Percentiles rank a stretch among this genome's conserved stretches.
phyloP scores from a whole-genome alignment of 1,284 basidiomycete genomes.

The Ceratorhiza oryzae-sativae region DNA sequence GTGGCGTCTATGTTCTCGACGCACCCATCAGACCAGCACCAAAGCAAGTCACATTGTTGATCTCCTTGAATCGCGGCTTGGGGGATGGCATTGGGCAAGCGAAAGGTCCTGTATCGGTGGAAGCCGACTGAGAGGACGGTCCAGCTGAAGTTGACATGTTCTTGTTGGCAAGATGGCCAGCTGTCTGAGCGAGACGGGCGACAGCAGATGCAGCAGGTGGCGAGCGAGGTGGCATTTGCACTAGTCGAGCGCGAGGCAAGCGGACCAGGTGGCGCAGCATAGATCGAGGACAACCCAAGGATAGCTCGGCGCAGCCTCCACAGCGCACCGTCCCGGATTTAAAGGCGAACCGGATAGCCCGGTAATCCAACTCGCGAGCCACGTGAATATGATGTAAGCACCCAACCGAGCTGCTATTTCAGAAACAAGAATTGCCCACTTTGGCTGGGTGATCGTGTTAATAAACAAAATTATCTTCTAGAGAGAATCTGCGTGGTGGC shows the following conservation, averaged over 20 bases:
- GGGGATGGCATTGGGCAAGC: not conserved
- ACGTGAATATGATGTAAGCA: slow-evolving; percentile 33
- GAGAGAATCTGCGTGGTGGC: not conserved
- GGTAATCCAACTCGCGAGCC: not conserved
- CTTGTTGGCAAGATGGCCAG: slow-evolving; percentile 13
- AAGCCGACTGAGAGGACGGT: not conserved
- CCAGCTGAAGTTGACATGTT: not conserved
- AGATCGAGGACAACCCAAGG: not conserved
- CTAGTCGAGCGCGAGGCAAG: slow-evolving; percentile 13
- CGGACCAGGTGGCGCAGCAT: slow-evolving; percentile 30
- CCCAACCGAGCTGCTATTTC: not conserved
- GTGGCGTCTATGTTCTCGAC: not conserved
- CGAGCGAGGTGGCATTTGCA: slow-evolving; percentile 28
- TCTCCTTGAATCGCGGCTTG: slow-evolving; percentile 2
- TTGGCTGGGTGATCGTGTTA: too few species aligned
- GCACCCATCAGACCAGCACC: slow-evolving; percentile 58
- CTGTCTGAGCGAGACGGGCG: slow-evolving; percentile 34
- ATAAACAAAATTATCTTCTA: too few species aligned
- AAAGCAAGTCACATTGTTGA: slow-evolving; percentile 53
- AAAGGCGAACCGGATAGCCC: slow-evolving; percentile 24
- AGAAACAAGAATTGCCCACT: too few species aligned
- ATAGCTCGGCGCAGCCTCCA: not conserved
- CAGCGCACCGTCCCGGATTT: not conserved
- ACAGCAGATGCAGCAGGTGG: slow-evolving; percentile 14
- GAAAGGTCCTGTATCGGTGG: not conserved